Evolutionary conservation across 257 asterid species (phyloP).

Genomic region (Solanum microdontum): DNA sequence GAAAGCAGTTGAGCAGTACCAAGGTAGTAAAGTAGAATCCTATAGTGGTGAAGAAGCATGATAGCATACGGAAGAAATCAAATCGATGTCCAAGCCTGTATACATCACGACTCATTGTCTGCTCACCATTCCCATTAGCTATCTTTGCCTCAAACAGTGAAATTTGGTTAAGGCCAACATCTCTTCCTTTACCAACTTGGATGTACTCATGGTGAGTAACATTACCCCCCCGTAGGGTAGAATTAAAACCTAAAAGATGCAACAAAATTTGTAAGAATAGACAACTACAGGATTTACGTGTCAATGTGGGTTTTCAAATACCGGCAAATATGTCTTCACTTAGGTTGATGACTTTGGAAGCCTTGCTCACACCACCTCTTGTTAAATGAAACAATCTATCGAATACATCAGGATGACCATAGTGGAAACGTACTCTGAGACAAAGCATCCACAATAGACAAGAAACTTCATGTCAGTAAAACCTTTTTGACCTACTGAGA

Average conservation of each 20-base stretch:
- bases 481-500: neutral
- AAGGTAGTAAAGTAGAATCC: slow-evolving; percentile 87
- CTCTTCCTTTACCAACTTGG: slow-evolving; percentile 98
- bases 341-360: slow-evolving; percentile 78
- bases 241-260: slow-evolving; percentile 65
- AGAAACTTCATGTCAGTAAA: neutral
- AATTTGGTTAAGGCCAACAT: slow-evolving; percentile 95
- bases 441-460: neutral
- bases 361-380: slow-evolving; percentile 97
- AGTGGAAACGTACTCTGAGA: slow-evolving; percentile 96
- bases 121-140: slow-evolving; percentile 96
- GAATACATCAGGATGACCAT: slow-evolving; percentile 95
- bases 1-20: slow-evolving; percentile 32
- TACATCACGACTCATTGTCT: slow-evolving; percentile 88
- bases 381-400: slow-evolving; percentile 91
- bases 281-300: neutral
- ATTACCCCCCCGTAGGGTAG: slow-evolving; percentile 95
- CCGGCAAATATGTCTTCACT: slow-evolving; percentile 99
- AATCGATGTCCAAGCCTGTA: slow-evolving; percentile 94
- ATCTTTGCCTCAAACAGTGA: slow-evolving; percentile 86
- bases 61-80: slow-evolving; percentile 95
- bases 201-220: slow-evolving; percentile 95
- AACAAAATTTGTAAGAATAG: slow-evolving; percentile 7
- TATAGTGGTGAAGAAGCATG: slow-evolving; percentile 77
- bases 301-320: slow-evolving; percentile 13